Evolutionary conservation across 768 basidiomycete species (phyloP), one percentile per base, ranked within the genome.

Genomic region (Agaricus subrufescens): DNA sequence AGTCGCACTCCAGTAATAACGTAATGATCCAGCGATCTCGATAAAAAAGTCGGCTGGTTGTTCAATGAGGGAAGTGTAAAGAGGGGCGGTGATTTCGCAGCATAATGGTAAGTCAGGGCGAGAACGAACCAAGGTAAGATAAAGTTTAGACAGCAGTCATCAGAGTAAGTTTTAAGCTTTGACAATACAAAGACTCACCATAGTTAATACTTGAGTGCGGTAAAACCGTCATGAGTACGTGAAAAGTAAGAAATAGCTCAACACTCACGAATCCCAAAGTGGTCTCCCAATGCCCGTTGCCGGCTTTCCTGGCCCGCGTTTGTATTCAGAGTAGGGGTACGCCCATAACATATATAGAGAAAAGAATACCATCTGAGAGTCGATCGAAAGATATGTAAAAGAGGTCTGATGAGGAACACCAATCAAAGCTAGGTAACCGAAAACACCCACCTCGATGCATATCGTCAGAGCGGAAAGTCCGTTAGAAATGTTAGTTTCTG

Each of bases 391-490:
- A 26, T 15, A 40, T 25, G 14, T 39, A 29, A 5, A 37, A 15
- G 56, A 37, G 46, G n/a, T 42, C 15, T 38, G 52, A 29, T 8
- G 37, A 27, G 14, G 56, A 42, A 55, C 26, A 59, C 55, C 56
- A 48, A 25, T 51, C 56, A 29, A n/a, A 27, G 44, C n/a, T n/a
- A 15, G 3, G 38, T 14, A 45, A 15, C 11, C 27, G 51, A 1
- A 23, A 54, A 44, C 39, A 30, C 57, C 68, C 60, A 89, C 91
- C 81, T 96, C 94, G 48, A 95, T 82, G 60, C 89, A 91, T 30
- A 85, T 91, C 15, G 87, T 75, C 3, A 97, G 76, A 0, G 94
- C 91, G 59, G 84, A 89, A 30, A 95, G 70, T 1, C 94, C 94
- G 57, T 96, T 80, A 0, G 91, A 81, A 50, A 96, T 83, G 64